Conservation (phyloP, 129 eudicot genomes). For the Ambrosia artemisiifolia region DNA sequence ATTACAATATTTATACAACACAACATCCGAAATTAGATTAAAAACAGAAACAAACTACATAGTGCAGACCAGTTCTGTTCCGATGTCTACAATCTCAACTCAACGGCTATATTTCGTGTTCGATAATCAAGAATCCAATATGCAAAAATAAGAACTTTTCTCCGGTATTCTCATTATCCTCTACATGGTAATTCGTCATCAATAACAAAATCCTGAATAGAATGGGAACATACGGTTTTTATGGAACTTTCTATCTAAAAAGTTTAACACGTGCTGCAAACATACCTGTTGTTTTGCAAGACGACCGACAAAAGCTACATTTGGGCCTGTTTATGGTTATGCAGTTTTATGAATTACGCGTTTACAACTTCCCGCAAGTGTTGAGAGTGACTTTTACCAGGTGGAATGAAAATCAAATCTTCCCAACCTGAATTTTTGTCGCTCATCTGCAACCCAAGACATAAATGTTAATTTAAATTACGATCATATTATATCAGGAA, state of each 20-base stretch:
- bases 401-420: slow-evolving; percentile 89
- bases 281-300: slow-evolving; percentile 8
- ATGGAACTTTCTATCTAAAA: not conserved
- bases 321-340: slow-evolving; percentile 8
- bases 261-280: not conserved
- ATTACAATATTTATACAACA: not conserved
- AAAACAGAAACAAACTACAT: slow-evolving; percentile 11
- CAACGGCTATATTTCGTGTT: not conserved
- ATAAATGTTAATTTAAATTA: not conserved
- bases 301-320: slow-evolving; percentile 9
- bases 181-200: not conserved
- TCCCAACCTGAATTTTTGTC: slow-evolving; percentile 90
- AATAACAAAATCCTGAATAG: slow-evolving; percentile 18
- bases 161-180: slow-evolving; percentile 6
- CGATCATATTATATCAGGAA: slow-evolving; percentile 12
- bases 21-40: not conserved
- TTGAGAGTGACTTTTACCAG: slow-evolving; percentile 93
- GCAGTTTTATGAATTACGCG: slow-evolving; percentile 26
- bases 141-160: not conserved
- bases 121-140: slow-evolving; percentile 2
- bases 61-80: not conserved
- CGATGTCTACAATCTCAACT: slow-evolving; percentile 8
- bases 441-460: slow-evolving; percentile 47
- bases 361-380: slow-evolving; percentile 76
- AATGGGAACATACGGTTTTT: not conserved